A percentile compares a stretch with the other conserved stretches of the same genome.
Evolutionary conservation across 1,139 yeast genomes (phyloP).

Genomic region (Candida sojae): DNA sequence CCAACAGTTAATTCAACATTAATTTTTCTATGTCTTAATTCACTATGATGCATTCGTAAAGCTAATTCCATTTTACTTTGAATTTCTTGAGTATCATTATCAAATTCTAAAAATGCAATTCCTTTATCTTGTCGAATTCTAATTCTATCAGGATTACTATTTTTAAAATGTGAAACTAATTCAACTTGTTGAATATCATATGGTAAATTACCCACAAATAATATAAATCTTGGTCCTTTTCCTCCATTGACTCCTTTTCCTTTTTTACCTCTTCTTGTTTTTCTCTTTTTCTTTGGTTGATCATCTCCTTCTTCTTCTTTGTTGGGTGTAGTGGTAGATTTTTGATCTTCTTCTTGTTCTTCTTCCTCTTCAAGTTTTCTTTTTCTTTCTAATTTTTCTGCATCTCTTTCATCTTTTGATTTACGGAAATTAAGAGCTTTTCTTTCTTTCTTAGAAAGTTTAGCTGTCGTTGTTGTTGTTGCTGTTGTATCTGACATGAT

Average conservation of each 20-base stretch:
- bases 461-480: conserved; percentile 9
- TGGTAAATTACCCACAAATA: conserved; percentile 93
- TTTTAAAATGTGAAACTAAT: conserved; percentile 71
- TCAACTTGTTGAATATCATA: conserved; percentile 66
- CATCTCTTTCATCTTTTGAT: conserved; percentile 24
- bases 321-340: conserved; percentile 16
- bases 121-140: conserved; percentile 85
- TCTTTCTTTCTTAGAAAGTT: conserved; percentile 73
- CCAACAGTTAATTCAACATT: conserved; percentile 97
- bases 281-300: conserved; percentile 60
- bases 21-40: conserved; percentile 68
- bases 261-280: conserved; percentile 76
- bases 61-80: conserved; percentile 83
- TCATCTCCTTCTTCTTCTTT: conserved; percentile 16
- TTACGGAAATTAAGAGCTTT: conserved; percentile 75
- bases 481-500: conserved; percentile 23
- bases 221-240: conserved; percentile 69
- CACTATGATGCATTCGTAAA: conserved; percentile 76
- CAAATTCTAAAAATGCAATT: conserved; percentile 90
- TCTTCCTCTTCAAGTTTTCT: conserved; percentile 15
- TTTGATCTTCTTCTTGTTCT: conserved; percentile 12
- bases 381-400: conserved; percentile 20
- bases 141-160: conserved; percentile 69
- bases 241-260: conserved; percentile 56
- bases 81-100: conserved; percentile 60